phyloP scores from a whole-genome alignment of 805 yeast species.

The Candida mattraensis region DNA sequence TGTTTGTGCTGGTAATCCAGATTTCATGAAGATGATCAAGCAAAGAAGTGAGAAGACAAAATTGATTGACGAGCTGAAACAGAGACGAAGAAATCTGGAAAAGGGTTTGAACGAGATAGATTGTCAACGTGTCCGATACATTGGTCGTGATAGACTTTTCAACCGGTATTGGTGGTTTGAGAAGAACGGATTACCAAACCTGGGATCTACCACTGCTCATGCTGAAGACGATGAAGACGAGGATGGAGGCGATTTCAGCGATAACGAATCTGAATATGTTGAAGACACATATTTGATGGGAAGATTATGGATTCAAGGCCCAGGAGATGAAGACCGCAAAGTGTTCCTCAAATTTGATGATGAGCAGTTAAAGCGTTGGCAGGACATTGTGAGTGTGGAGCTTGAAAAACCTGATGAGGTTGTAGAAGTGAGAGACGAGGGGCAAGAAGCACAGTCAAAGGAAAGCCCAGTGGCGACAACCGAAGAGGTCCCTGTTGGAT shows the following conservation, averaged over 20 bases:
- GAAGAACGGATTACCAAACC: slow-evolving; percentile 69
- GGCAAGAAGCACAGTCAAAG: background rate
- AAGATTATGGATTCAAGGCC: slow-evolving; percentile 73
- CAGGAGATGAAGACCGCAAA: slow-evolving; percentile 48
- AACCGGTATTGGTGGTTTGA: slow-evolving; percentile 98
- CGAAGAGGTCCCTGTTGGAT: slow-evolving; percentile 7
- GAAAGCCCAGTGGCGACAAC: slow-evolving; percentile 1
- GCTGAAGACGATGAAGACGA: slow-evolving; percentile 32
- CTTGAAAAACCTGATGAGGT: slow-evolving; percentile 4
- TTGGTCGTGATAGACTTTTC: slow-evolving; percentile 81
- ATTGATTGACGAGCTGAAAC: slow-evolving; percentile 46
- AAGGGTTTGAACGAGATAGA: slow-evolving; percentile 66
- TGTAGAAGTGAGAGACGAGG: slow-evolving; percentile 4
- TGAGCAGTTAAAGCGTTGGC: slow-evolving; percentile 41
- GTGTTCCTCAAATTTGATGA: slow-evolving; percentile 27
- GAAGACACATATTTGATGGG: slow-evolving; percentile 51
- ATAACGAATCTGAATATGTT: slow-evolving; percentile 46
- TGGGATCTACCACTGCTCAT: slow-evolving; percentile 21
- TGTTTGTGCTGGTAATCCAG: slow-evolving; percentile 41
- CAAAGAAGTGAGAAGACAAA: slow-evolving; percentile 41
- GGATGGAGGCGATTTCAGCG: slow-evolving; percentile 34
- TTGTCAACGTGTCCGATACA: slow-evolving; percentile 67
- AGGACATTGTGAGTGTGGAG: slow-evolving; percentile 7
- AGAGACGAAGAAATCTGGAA: slow-evolving; percentile 55
- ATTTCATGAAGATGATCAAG: slow-evolving; percentile 44